phyloP scores from a whole-genome alignment of 2,329 filamentous ascomycete genomes.

The Triangularia setosa region DNA sequence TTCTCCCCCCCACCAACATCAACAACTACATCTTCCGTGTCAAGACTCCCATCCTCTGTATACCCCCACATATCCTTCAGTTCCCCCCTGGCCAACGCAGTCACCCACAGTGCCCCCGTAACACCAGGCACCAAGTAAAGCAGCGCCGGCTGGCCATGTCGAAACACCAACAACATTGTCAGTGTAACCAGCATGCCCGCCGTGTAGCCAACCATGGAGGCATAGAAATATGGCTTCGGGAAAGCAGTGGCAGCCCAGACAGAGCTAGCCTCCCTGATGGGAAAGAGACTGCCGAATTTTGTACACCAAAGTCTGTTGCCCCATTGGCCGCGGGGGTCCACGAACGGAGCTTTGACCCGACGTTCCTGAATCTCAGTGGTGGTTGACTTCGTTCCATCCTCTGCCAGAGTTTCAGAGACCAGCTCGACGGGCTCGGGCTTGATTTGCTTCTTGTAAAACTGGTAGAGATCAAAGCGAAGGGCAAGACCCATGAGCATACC shows the following conservation, averaged over 20 bases:
- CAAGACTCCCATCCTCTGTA: slow-evolving; percentile 65
- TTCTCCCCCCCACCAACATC: slow-evolving; percentile 50
- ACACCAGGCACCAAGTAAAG: slow-evolving; percentile 90
- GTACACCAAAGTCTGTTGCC: slow-evolving; percentile 78
- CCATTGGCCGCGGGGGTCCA: slow-evolving; percentile 68
- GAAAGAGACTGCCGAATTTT: slow-evolving; percentile 27
- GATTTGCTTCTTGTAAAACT: slow-evolving; percentile 71
- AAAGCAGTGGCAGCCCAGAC: slow-evolving; percentile 52
- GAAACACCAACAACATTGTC: slow-evolving; percentile 69
- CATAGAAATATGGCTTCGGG: slow-evolving; percentile 79
- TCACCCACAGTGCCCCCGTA: slow-evolving; percentile 69
- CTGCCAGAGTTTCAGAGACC: slow-evolving; percentile 25
- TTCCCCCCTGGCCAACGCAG: slow-evolving; percentile 68
- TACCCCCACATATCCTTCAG: slow-evolving; percentile 74
- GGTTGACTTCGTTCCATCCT: background rate
- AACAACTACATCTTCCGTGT: slow-evolving; percentile 52
- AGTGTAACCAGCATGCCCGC: slow-evolving; percentile 75
- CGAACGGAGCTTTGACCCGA: slow-evolving; percentile 49
- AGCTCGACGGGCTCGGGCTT: slow-evolving; percentile 41
- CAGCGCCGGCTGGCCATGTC: slow-evolving; percentile 83
- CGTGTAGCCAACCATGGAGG: slow-evolving; percentile 71
- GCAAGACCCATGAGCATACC: slow-evolving; percentile 87
- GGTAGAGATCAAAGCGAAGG: slow-evolving; percentile 84
- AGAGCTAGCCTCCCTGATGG: slow-evolving; percentile 30
- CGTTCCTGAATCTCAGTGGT: slow-evolving; percentile 38